A percentile compares a stretch with the other conserved stretches of the same genome.
phyloP scores from a whole-genome alignment of 1,139 yeast species.

The Lodderomyces orthopsilosis region DNA sequence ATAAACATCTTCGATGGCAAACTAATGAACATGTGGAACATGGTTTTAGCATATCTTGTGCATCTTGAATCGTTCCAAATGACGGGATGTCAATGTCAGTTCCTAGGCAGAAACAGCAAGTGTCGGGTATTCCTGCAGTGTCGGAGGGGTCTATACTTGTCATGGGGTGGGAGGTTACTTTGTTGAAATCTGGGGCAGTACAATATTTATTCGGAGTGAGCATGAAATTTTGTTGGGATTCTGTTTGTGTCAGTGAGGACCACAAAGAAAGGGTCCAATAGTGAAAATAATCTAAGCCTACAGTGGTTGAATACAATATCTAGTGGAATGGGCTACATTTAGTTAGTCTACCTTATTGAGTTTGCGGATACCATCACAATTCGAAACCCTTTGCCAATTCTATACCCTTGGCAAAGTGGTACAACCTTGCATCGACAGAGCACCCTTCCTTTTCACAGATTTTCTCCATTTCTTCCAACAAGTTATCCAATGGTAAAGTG shows the following conservation, averaged over 20 bases:
- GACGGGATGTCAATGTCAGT: slow-evolving; percentile 41
- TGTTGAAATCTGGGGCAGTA: background rate
- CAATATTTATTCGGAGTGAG: too few relatives aligned
- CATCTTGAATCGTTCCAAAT: slow-evolving; percentile 38
- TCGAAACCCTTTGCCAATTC: slow-evolving; percentile 13
- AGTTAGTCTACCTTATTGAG: too few relatives aligned
- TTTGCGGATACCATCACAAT: too few relatives aligned
- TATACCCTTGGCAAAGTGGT: slow-evolving; percentile 77
- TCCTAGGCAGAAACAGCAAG: slow-evolving; percentile 45
- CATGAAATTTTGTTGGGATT: too few relatives aligned
- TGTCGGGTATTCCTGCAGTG: slow-evolving; percentile 1
- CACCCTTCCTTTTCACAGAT: slow-evolving; percentile 61
- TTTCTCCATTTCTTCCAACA: slow-evolving; percentile 53
- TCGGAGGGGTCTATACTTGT: background rate
- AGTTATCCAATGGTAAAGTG: slow-evolving; percentile 56
- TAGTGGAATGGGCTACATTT: too few relatives aligned
- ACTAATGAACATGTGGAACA: slow-evolving; percentile 40
- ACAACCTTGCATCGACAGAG: slow-evolving; percentile 80
- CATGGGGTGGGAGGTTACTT: background rate
- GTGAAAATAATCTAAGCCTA: too few relatives aligned
- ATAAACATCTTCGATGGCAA: slow-evolving; percentile 40
- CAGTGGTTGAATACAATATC: too few relatives aligned
- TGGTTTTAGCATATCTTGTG: slow-evolving; percentile 39
- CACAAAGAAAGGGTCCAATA: too few relatives aligned
- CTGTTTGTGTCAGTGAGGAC: too few relatives aligned